These are phyloP conservation scores for Euphrasia arctica DNA, from an alignment of 305 asterid genomes.

Conservation along the genomic window DNA sequence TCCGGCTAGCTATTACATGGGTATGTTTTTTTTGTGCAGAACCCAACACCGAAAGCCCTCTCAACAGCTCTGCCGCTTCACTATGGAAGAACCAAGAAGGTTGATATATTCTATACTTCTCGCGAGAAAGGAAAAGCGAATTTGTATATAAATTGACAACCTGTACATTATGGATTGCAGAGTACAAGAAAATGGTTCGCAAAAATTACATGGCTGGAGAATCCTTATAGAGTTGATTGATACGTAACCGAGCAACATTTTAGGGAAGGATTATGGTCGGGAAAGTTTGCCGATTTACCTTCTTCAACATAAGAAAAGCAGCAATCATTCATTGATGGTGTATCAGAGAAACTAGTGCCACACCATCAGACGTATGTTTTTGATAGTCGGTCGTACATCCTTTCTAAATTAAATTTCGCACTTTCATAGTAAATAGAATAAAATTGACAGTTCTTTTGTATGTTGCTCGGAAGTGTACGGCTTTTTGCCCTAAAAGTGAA, in stretches of 20 bases:
- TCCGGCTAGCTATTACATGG: neutral
- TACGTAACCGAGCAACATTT: neutral
- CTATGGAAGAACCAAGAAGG: slow-evolving; percentile 84
- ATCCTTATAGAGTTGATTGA: slow-evolving; percentile 57
- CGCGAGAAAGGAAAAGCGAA: neutral
- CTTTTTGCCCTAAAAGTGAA: neutral
- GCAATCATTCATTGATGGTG: too few relatives aligned
- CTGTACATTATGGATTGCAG: slow-evolving; percentile 32
- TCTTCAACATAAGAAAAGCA: too few relatives aligned
- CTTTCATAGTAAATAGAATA: too few relatives aligned
- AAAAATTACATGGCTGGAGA: slow-evolving; percentile 52
- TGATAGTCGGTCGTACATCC: too few relatives aligned
- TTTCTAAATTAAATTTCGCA: too few relatives aligned
- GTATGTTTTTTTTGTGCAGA: slow-evolving; percentile 36
- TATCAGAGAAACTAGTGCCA: too few relatives aligned
- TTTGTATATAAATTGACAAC: neutral
- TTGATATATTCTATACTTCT: slow-evolving; percentile 19
- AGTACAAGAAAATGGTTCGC: slow-evolving; percentile 56
- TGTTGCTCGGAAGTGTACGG: too few relatives aligned
- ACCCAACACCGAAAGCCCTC: slow-evolving; percentile 76
- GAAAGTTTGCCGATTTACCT: too few relatives aligned
- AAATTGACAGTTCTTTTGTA: too few relatives aligned
- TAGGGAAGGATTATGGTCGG: too few relatives aligned
- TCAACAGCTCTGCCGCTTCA: slow-evolving; percentile 73
- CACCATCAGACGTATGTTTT: too few relatives aligned